Base-by-base conservation (phyloP, 805 yeast species). In the Wickerhamomyces canadensis region DNA sequence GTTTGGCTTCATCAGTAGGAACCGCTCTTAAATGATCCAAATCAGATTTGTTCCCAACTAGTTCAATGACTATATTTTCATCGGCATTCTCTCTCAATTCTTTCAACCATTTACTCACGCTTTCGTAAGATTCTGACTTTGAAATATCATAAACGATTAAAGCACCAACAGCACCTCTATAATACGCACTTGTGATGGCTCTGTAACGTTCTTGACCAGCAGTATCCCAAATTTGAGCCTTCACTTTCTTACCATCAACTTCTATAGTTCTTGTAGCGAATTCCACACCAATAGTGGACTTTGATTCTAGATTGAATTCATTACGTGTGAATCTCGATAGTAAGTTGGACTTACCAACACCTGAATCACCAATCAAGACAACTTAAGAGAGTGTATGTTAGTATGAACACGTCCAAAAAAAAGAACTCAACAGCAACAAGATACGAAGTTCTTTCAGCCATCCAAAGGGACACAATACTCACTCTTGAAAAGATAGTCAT, bases 131-230 rank as follows among this genome's bases (percentile, higher is more conserved):
- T 55, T 82, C 88, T 12, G 89, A 76, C 68, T 91, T 91, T 42
- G 96, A 78, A 54, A 91, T 91, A 66, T 91, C 98, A 64, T 91
- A 91, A 46, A 91, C 95, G 41, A 91, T 83, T 54, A 91, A 72
- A 4, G 98, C 98, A 42, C 98, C 98, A 37, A 89, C 96, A 1
- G 98, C 98, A 29, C 98, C 98, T 59, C 98, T 76, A 62, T 91
- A 91, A 67, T 91, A 91, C 6, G 98, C 98, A 40, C 93, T 80
- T 23, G 98, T 93, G 61, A 91, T 91, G 31, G 98, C 98, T 54
- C 98, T 78, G 70, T 93, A 91, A 62, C 98, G 79, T 64, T 91
- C 98, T 68, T 91, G 98, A 44, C 98, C 98, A 2, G 98, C 98
- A 26, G 98, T 91, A 64, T 91, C 98, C 98, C 98, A 91, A 51